A percentile compares a stretch with the other conserved stretches of the same genome.
Conservation (phyloP, 73 alveolate species). For the Tetrahymena elliotti region DNA sequence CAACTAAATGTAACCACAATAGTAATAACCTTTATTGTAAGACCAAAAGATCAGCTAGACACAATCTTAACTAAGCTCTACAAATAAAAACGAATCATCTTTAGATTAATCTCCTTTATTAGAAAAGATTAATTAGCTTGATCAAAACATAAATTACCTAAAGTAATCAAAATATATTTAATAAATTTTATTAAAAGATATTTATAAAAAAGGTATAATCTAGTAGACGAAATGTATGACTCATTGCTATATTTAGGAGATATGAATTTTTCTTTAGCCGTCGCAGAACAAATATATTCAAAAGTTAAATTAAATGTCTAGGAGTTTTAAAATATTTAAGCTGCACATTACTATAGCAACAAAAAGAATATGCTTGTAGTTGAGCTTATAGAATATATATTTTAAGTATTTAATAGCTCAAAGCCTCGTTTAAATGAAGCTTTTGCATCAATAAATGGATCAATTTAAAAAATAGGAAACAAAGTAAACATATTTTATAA, state of each 20-base stretch:
- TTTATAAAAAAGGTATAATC: background rate
- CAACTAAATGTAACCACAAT: too few species aligned
- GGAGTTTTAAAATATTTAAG: background rate
- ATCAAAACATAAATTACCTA: background rate
- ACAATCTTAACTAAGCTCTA: background rate
- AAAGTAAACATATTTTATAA: background rate
- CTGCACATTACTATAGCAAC: background rate
- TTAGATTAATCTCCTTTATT: background rate
- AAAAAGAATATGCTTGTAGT: background rate
- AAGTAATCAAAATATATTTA: background rate
- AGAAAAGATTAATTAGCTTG: background rate
- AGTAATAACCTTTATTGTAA: background rate
- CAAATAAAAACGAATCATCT: background rate
- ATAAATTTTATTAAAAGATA: background rate
- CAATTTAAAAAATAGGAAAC: background rate
- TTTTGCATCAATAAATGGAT: background rate
- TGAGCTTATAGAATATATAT: background rate
- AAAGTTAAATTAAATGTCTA: background rate
- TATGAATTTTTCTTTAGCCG: background rate
- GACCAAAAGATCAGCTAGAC: background rate
- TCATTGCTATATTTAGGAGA: background rate
- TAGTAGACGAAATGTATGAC: background rate
- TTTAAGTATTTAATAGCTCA: background rate
- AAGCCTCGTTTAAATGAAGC: background rate
- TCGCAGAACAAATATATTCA: background rate